Percentiles rank a stretch among this genome's conserved stretches.
Evolutionary conservation across 768 basidiomycete genomes (phyloP).

Genomic region (Serpula lacrymans): DNA sequence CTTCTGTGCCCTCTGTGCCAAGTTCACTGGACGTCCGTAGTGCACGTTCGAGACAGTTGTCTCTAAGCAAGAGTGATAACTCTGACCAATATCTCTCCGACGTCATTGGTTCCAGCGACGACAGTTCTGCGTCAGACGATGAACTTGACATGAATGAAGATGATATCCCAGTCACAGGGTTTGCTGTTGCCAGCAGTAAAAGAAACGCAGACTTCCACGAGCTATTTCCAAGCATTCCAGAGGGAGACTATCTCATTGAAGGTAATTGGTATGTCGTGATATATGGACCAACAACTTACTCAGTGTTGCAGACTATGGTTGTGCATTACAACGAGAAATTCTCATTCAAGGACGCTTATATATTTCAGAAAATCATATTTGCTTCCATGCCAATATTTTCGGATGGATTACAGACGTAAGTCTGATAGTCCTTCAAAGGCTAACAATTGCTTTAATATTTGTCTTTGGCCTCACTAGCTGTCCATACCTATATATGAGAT

Average conservation of each 20-base stretch:
- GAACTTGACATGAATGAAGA: slow-evolving; percentile 39
- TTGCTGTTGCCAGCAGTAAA: slow-evolving; percentile 94
- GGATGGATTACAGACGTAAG: slow-evolving; percentile 97
- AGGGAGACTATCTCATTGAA: slow-evolving; percentile 97
- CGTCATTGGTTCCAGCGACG: slow-evolving; percentile 19
- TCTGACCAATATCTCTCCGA: slow-evolving; percentile 24
- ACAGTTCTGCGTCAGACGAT: slow-evolving; percentile 31
- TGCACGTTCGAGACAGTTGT: slow-evolving; percentile 15
- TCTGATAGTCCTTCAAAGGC: slow-evolving; percentile 9
- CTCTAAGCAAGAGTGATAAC: slow-evolving; percentile 18
- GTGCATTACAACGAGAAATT: slow-evolving; percentile 94
- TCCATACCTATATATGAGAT: slow-evolving; percentile 88
- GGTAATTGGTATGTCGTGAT: slow-evolving; percentile 68
- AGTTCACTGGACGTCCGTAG: slow-evolving; percentile 2
- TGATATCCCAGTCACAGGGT: slow-evolving; percentile 91
- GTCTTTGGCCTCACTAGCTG: slow-evolving; percentile 45
- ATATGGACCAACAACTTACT: slow-evolving; percentile 5
- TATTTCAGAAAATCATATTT: slow-evolving; percentile 98
- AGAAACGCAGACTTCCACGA: slow-evolving; percentile 96
- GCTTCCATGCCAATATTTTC: slow-evolving; percentile 98
- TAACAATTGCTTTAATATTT: slow-evolving; percentile 6
- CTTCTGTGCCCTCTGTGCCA: slow-evolving; percentile 12
- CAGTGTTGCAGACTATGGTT: slow-evolving; percentile 80
- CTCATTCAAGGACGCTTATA: slow-evolving; percentile 94
- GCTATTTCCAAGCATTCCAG: slow-evolving; percentile 82